Base-by-base conservation (phyloP, 768 basidiomycete species). In the Inosperma sp. region DNA sequence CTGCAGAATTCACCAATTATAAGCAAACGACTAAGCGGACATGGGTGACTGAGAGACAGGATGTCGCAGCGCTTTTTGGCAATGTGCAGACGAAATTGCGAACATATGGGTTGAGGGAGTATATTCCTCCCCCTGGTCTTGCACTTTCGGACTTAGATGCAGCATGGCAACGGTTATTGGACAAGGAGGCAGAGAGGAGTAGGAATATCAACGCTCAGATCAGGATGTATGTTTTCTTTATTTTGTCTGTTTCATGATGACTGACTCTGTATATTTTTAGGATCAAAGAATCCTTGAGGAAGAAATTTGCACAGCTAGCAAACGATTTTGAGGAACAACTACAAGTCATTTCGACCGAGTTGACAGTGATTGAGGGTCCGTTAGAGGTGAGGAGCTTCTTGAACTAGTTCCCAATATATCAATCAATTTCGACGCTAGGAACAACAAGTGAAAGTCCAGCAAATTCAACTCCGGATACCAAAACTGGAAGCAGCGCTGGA, bases 41-140 rank as follows among this genome's bases (percentile, higher is more conserved):
- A 2, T 96, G 93, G 91, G 89, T 93, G 8, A 84, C 82, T 7
- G 94, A 98, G 67, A 82, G 86, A 62, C 88, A 92, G 62, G 93
- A 94, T 52, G 71, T 96, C 8, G 81, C 83, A 7, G 89, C 88
- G 1, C 77, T 97, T 12, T 90, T 97, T 56, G 85, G 88, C 3
- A 95, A 96, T 61, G 84, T 99, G 23, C 90, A 93, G 66, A 95
- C 92, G 1, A 97, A 98, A 68, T 71, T 98, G 49, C 80, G 78
- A 66, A 98, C 94, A 19, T 98, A 98, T 71, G 82, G 85, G 8
- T 64, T 99, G 58, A 75, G 82, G 52, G 83, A 89, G 60, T 98
- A 94, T 66, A 75, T 84, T 19, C 93, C 96, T 10, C 81, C 84
- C 2, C 63, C 68, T 3, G 93, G 89, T 2, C 69, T 93, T 16